Base-by-base conservation (phyloP, 2,329 filamentous ascomycete genomes). In the Thermoascus crustaceus region DNA sequence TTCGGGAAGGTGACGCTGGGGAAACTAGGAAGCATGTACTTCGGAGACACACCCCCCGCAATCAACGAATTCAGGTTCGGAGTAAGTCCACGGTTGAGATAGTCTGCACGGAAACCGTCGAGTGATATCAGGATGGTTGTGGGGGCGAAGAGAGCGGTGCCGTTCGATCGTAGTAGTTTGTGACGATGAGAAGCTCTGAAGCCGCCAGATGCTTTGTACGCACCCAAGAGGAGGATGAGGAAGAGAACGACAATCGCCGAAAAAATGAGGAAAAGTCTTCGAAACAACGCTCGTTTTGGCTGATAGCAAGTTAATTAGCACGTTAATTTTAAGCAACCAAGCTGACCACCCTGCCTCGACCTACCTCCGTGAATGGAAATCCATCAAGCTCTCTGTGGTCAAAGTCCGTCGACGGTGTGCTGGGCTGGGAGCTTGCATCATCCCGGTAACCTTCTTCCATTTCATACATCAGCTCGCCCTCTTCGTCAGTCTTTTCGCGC, bases 1-100 rank as follows among this genome's bases (percentile, higher is more conserved):
- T 96, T 89, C 8, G 91, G 91, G 50, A 98, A 98, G 0, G 91
- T 98, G 30, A 98, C 85, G 14, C 85, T 94, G 0, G 91, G 91
- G 47, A 98, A 98, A 24, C 86, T 93, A 0, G 91, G 91, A 5
- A 78, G 73, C 87, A 98, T 95, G 62, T 89, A 95, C 45, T 78
- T 73, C 2, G 91, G 89, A 4, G 88, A 94, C 7, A 96, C 79
- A 19, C 91, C 91, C 45, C 86, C 78, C 41, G 76, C 74, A 42
- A 94, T 70, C 45, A 98, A 82, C 2, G 78, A 72, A 47, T 78
- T 85, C 6, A 98, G 68, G 2, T 81, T 79, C 1, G 89, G 91
- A 1, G 89, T 95, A 20, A 96, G 64, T 1, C 80, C 82, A 9
- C 87, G 79, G 44, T 82, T 76, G 25, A 98, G 68, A 53, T 95